Evolutionary conservation across 768 basidiomycete species (phyloP), one percentile per base, ranked within the genome.

Genomic region (Collybiopsis confluens): DNA sequence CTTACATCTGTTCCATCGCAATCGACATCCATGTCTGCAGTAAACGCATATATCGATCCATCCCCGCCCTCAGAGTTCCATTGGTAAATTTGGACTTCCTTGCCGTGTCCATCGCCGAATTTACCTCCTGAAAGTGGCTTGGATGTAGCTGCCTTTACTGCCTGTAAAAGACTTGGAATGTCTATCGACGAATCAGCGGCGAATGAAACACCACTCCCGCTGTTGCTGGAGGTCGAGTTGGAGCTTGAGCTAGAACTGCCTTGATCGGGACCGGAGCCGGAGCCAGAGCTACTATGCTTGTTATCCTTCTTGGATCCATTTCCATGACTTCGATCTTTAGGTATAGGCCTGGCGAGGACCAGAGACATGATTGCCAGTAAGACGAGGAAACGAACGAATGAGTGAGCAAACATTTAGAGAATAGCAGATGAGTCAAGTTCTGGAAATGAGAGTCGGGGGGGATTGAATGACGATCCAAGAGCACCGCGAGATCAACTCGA

Each of bases 21-120:
- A 42, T 65, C 64, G 1, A 61, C 52, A 38, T 65, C 61, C 65
- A 65, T 65, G 41, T 65, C 63, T 13, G 60, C 63, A 16, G 61
- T 59, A 49, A 64, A 63, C 36, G 59, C 55, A 42, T 61, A 58
- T 4, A 61, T 60, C 33, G 59, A 57, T 7, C 59, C 57, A 23
- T 44, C 56, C 0, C 36, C 10, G 24, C 62, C 57, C 54, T 43
- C 44, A 18, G 33, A 9, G 54, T 60, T 60, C 28, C 61, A 59
- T 33, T 58, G 55, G 41, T 59, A 62, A 3, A 65, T 64, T n/a
- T 50, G 56, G 26, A 27, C 52, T 11, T 28, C 42, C 16, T 58
- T 55, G 16, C 55, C 52, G 16, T 56, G 35, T 2, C 33, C 53
- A 1, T 54, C 51, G 11, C 59, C 58, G 35, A 58, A 65, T 16